phyloP scores from a whole-genome alignment of 768 basidiomycete genomes.

The Cystobasidium ongulense region DNA sequence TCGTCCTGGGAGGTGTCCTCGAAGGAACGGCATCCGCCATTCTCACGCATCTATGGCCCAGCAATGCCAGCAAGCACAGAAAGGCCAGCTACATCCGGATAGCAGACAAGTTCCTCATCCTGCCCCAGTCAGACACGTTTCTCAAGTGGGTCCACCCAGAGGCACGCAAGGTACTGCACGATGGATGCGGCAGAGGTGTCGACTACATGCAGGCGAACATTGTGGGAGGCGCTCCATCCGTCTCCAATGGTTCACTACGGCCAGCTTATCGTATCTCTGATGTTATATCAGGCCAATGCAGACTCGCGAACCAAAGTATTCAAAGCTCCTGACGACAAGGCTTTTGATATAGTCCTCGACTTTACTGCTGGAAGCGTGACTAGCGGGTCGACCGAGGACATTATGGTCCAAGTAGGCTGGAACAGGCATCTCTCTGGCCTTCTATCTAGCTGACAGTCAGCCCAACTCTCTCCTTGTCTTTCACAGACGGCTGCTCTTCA shows the following conservation, averaged over 20 bases:
- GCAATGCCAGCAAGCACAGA: not conserved
- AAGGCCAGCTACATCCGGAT: slow-evolving; percentile 11
- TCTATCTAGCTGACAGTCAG: not conserved
- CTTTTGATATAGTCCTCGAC: slow-evolving; percentile 23
- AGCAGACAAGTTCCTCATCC: slow-evolving; percentile 19
- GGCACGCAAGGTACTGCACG: slow-evolving; percentile 15
- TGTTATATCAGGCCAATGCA: not conserved
- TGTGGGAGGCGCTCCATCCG: not conserved
- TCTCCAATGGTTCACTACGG: not conserved
- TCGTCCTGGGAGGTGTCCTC: slow-evolving; percentile 1
- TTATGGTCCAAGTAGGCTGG: slow-evolving; percentile 2
- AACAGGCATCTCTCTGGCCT: not conserved
- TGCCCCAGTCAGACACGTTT: slow-evolving; percentile 1
- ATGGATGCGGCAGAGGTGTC: slow-evolving; percentile 14
- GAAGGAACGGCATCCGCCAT: slow-evolving; percentile 13
- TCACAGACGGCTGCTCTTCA: not conserved
- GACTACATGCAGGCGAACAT: slow-evolving; percentile 28
- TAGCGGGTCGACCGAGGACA: not conserved
- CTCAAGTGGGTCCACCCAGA: slow-evolving; percentile 6
- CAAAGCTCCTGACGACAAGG: slow-evolving; percentile 4
- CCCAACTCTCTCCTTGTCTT: no score
- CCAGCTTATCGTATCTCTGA: not conserved
- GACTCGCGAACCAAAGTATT: slow-evolving; percentile 3
- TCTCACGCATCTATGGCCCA: slow-evolving; percentile 3
- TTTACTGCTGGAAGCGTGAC: not conserved